Percentiles rank a stretch among this genome's conserved stretches.
phyloP scores from a whole-genome alignment of 345 rosid species.

The Salix viminalis region DNA sequence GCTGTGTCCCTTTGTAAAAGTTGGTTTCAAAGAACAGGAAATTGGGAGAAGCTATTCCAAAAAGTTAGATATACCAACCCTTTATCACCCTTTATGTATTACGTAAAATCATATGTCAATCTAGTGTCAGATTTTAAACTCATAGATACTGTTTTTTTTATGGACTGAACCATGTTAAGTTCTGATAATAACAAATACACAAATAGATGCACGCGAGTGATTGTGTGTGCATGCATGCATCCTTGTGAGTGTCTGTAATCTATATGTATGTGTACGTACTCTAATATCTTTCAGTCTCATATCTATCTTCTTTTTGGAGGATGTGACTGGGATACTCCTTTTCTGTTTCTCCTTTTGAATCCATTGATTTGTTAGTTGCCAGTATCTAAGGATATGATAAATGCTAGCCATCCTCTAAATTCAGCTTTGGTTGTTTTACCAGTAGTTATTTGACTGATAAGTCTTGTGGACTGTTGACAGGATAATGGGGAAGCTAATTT shows the following conservation, averaged over 20 bases:
- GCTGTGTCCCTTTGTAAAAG: conserved; percentile 75
- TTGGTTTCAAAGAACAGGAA: conserved; percentile 81
- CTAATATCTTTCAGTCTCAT: neutral
- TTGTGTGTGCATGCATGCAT: neutral
- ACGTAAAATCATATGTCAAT: neutral
- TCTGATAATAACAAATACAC: neutral
- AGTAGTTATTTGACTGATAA: conserved; percentile 8
- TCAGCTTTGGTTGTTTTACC: neutral
- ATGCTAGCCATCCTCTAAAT: neutral
- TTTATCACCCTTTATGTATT: neutral
- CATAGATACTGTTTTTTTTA: neutral
- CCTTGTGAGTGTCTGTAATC: neutral
- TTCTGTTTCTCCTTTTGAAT: neutral
- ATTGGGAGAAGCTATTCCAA: conserved; percentile 49
- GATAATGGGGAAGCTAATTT: conserved; percentile 37
- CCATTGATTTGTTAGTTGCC: neutral
- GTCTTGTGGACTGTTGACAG: conserved; percentile 29
- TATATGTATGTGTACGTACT: neutral
- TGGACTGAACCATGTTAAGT: neutral
- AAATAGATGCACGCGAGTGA: neutral
- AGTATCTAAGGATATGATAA: neutral
- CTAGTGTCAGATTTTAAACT: neutral
- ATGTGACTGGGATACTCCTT: neutral
- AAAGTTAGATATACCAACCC: conserved; percentile 35
- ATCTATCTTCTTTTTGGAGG: neutral